Evolutionary conservation across 1,284 basidiomycete genomes (phyloP), one percentile per base, ranked within the genome.

Genomic region (Ustilago cynodontis): DNA sequence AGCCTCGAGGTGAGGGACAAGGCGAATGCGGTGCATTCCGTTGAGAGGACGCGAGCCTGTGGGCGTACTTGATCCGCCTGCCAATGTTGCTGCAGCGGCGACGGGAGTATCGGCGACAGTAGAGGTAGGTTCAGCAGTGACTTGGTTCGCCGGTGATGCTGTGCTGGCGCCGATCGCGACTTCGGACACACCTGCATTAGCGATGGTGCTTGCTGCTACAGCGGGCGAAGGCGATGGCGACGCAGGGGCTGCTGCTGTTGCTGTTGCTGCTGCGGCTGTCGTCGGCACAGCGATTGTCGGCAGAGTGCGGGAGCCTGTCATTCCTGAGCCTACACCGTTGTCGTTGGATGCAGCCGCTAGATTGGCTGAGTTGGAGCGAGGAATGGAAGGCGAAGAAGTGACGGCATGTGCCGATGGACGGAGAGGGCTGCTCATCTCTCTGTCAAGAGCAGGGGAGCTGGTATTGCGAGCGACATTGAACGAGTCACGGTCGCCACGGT

Each of bases 1-100:
- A 14, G 92, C 91, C 85, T 98, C 95, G 81, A 98, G 91, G 85
- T 97, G 93, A 4, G 95, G 96, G 2, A 98, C 95, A 62, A 98
- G 91, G 13, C 95, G 92, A 54, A 91, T 88, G 6, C 89, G 88
- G 71, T 89, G 88, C 47, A 79, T 68, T 16, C 62, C 63, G 33
- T 71, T 26, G 85, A 87, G 35, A 70, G 74, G 51, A 1, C 72
- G 59, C 0, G 64, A 50, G 39, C 47, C 45, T 31, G 56, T 37
- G 18, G 58, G 58, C 10, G 63, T 39, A 14, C 31, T 47, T 10
- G 65, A 58, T 3, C 47, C 29, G 20, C 16, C 35, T 11, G 56
- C 24, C 20, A 54, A 45, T 5, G 67, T 31, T 33, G 65, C 26
- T 3, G 49, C 24, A 29, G 55, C 55, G 8, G 64, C 41, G 51